Evolutionary conservation across 2,329 filamentous ascomycete genomes (phyloP), one percentile per base, ranked within the genome.

Genomic region (Blastomyces gilchristii): DNA sequence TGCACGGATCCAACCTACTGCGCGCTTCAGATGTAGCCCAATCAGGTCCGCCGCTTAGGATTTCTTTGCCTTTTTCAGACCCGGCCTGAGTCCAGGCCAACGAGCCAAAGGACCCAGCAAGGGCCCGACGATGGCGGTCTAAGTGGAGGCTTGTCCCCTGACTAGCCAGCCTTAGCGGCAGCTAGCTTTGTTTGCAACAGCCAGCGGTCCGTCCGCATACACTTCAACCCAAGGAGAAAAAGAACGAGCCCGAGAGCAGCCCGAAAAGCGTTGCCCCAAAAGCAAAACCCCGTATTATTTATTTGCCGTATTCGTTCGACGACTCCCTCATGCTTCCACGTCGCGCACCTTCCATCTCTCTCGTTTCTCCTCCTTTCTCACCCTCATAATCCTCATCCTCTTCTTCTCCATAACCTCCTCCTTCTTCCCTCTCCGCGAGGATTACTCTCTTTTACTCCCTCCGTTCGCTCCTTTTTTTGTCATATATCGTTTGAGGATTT

Each of bases 391-490:
- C 18, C n/a, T 14, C 45, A 2, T 34, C 28, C 16, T 34, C 28
- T n/a, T 58, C 9, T 37, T 41, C 54, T 14, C 5, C 12, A 9
- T 37, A 37, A 37, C 39, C 41, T 18, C 39, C 28, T 47, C 43
- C n/a, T 4, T 49, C 6, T 34, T 22, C 16, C 22, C 54, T 41
- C 54, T 14, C 5, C n/a, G 16, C 54, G 54, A 57, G 34, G 34
- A 57, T 25, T 41, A 57, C 54, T 41, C 43, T 57, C 54, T 2
- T 57, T 57, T 11, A 41, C n/a, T n/a, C 41, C 57, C 25, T 59
- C 57, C 57, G 14, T 34, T 47, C 28, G 41, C 25, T 22, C 43
- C 28, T 22, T 47, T 43, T 43, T 59, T 47, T n/a, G 22, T 47
- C 7, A n/a, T 18, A 34, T 43, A 16, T 59, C 28, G 28, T 59